Conservation (phyloP, 2,329 filamentous ascomycete species). For the Penicillium sp. region DNA sequence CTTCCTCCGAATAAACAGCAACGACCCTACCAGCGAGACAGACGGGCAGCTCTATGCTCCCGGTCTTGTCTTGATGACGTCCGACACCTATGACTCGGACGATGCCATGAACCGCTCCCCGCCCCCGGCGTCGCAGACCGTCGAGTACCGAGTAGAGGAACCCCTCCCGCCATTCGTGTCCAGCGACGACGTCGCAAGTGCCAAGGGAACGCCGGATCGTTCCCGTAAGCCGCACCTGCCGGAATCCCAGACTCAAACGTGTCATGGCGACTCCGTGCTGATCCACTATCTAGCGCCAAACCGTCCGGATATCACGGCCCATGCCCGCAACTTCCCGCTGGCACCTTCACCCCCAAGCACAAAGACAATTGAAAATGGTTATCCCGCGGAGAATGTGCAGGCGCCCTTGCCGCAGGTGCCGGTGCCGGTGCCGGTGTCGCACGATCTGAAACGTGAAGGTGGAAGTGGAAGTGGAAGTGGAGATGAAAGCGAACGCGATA, state of each 20-base stretch:
- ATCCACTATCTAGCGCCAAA: conserved; percentile 61
- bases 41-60: conserved; percentile 7
- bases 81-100: conserved; percentile 40
- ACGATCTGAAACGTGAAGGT: not conserved
- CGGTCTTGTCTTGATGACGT: conserved; percentile 27
- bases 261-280: conserved; percentile 58
- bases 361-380: conserved; percentile 36
- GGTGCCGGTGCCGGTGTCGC: not conserved
- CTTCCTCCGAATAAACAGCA: not conserved
- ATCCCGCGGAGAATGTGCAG: not conserved
- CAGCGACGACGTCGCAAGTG: conserved; percentile 19
- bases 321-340: conserved; percentile 53
- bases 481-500: not conserved
- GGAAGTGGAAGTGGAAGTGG: not conserved
- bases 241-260: conserved; percentile 41
- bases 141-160: conserved; percentile 30
- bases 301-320: conserved; percentile 58
- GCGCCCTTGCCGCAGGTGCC: not conserved
- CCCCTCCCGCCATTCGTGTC: conserved; percentile 35
- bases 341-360: conserved; percentile 5
- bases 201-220: conserved; percentile 31
- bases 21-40: not conserved
- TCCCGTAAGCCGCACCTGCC: conserved; percentile 34
- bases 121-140: conserved; percentile 27
- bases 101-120: conserved; percentile 38